A percentile compares a stretch with the other conserved stretches of the same genome.
Evolutionary conservation across 1,139 yeast genomes (phyloP).

Genomic region (Blastobotrys apis): DNA sequence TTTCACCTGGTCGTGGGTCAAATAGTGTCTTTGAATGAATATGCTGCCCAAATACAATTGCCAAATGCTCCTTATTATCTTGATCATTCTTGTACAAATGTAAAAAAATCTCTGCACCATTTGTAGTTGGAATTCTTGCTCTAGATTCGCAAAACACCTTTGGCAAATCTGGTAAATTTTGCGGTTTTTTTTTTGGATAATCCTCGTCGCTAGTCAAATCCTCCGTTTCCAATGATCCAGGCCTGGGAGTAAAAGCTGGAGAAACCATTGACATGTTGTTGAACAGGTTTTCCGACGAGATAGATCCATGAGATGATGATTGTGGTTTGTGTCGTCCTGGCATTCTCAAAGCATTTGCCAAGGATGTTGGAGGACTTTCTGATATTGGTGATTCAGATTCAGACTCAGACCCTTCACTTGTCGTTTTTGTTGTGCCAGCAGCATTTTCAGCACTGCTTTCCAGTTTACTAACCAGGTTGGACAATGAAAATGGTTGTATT

Average conservation of each 20-base stretch:
- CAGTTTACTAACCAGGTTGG: conserved; percentile 8
- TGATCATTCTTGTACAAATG: conserved; percentile 82
- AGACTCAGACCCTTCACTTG: background rate
- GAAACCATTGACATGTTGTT: conserved; percentile 34
- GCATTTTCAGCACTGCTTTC: conserved; percentile 6
- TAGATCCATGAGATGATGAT: background rate
- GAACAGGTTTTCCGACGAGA: conserved; percentile 14
- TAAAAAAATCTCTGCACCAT: conserved; percentile 86
- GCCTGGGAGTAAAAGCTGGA: conserved; percentile 34
- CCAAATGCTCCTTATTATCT: conserved; percentile 92
- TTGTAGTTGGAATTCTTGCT: conserved; percentile 90
- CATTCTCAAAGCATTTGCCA: background rate
- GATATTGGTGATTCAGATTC: background rate
- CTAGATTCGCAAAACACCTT: conserved; percentile 83
- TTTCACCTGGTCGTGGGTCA: conserved; percentile 57
- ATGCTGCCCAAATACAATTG: conserved; percentile 93
- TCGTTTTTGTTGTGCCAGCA: too few species aligned
- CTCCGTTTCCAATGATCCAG: conserved; percentile 11
- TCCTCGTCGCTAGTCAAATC: conserved; percentile 3
- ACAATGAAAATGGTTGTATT: conserved; percentile 8
- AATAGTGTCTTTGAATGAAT: conserved; percentile 74
- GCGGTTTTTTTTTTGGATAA: background rate
- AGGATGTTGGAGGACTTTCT: background rate
- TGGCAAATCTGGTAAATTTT: conserved; percentile 44
- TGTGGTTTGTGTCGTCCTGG: too few species aligned